phyloP scores from a whole-genome alignment of 2,329 filamentous ascomycete genomes.

The Arthrinium puccinioides region DNA sequence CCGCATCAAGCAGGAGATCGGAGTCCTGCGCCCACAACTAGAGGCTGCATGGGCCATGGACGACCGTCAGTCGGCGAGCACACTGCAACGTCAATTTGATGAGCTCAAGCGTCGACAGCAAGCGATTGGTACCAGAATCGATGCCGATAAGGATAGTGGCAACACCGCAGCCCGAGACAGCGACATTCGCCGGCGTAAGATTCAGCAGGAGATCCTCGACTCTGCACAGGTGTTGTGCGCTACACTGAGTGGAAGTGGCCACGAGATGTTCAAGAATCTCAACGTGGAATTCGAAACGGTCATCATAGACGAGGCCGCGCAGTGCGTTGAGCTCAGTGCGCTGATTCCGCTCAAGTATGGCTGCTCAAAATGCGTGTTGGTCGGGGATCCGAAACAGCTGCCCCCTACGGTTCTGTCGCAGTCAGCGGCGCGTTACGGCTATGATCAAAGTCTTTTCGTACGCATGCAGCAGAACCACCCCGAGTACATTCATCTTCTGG shows the following conservation, averaged over 20 bases:
- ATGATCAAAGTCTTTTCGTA: conserved; percentile 96
- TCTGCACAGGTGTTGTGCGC: conserved; percentile 89
- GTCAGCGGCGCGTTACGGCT: conserved; percentile 84
- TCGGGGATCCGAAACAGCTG: conserved; percentile 95
- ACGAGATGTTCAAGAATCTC: conserved; percentile 93
- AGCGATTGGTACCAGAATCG: conserved; percentile 73
- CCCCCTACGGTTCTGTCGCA: conserved; percentile 94
- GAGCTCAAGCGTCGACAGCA: conserved; percentile 69
- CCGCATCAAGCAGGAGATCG: conserved; percentile 69
- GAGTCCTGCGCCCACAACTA: conserved; percentile 62
- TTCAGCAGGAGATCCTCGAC: conserved; percentile 88
- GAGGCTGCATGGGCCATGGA: conserved; percentile 56
- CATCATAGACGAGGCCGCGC: conserved; percentile 94
- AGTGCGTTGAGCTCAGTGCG: conserved; percentile 95
- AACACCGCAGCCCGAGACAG: conserved; percentile 75
- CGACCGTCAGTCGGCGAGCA: conserved; percentile 38
- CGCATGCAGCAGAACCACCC: conserved; percentile 94
- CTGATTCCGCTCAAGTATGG: conserved; percentile 97
- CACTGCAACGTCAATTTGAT: conserved; percentile 70
- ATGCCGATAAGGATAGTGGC: conserved; percentile 78
- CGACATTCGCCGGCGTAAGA: conserved; percentile 74
- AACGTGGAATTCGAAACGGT: conserved; percentile 98
- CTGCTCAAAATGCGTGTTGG: conserved; percentile 91
- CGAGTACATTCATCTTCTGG: conserved; percentile 83
- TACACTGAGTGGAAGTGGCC: conserved; percentile 89